These are phyloP conservation scores for Elsinoe necatrix DNA, from an alignment of 2,329 filamentous ascomycete species.

Conservation along the genomic window DNA sequence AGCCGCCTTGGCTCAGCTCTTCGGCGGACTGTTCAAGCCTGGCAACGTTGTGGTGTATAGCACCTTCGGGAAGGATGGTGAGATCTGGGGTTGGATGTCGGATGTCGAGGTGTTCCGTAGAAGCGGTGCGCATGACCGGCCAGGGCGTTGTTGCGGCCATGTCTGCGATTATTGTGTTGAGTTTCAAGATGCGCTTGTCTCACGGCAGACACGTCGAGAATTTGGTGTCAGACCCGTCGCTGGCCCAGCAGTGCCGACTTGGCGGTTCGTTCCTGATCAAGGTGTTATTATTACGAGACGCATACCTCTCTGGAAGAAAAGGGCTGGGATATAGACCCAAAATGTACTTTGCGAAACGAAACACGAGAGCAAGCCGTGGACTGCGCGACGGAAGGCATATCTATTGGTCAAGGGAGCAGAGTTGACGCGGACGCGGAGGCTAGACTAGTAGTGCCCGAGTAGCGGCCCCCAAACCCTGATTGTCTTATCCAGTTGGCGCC, in stretches of 20 bases:
- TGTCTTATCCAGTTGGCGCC: background rate
- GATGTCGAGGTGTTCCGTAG: slow-evolving; percentile 17
- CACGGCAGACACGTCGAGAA: background rate
- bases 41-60: slow-evolving; percentile 51
- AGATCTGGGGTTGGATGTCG: slow-evolving; percentile 17
- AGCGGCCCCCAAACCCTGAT: background rate
- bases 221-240: background rate
- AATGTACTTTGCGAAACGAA: background rate
- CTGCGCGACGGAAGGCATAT: background rate
- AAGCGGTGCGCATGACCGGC: slow-evolving; percentile 19
- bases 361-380: slow-evolving; percentile 12
- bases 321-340: slow-evolving; percentile 3
- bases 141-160: slow-evolving; percentile 14
- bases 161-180: background rate
- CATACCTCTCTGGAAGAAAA: background rate
- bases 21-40: slow-evolving; percentile 69
- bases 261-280: background rate
- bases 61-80: slow-evolving; percentile 15
- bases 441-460: background rate
- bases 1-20: slow-evolving; percentile 60
- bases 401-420: background rate
- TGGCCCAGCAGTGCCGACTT: background rate
- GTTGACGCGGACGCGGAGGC: background rate
- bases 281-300: background rate
- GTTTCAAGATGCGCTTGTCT: background rate